Evolutionary conservation across 495 filamentous ascomycete species (phyloP), one percentile per base, ranked within the genome.

Genomic region (Trichoderma gamsii): DNA sequence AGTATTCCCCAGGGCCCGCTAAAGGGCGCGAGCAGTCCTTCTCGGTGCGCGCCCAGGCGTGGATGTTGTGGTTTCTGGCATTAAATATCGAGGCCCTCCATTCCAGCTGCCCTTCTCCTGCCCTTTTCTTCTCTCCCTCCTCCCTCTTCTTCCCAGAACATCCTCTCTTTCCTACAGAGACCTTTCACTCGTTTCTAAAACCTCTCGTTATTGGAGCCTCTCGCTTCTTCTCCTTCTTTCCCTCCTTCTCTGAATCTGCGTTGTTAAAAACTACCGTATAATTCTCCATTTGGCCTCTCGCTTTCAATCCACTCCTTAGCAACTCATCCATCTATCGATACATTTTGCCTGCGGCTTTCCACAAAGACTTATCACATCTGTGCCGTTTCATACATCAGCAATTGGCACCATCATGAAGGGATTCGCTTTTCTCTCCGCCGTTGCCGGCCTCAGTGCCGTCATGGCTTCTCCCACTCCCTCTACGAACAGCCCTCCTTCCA

Each of bases 401-500:
- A 63, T 63, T 18, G 56, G 13, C 66, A 66, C 56, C 73, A 85
- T 68, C 63, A 88, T 88, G 87, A 86, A 85, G 79, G 78, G 78
- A 67, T 76, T 79, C 68, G 71, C 72, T 71, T 70, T 83, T 72
- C 74, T 78, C 66, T 73, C 82, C 67, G 85, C 85, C 71, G 72
- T 90, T 74, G 87, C 84, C 71, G 81, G 83, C 68, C 79, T 83
- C 69, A 77, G 81, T 59, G 68, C 86, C 67, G 86, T 82, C 49
- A 76, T 79, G 27, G 86, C 87, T 63, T 79, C 80, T 56, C 84
- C 87, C 38, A 86, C 86, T n/a, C 80, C 79, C 43, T 83, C 79
- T 12, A 77, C 81, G 84, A 85, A 61, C 76, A 84, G 80, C 83
- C 86, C 80, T 79, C 88, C 76, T 76, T 87, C 77, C 73, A 79